Evolutionary conservation across 179 eudicot species (phyloP), one percentile per base, ranked within the genome.

Genomic region (Beta macrorhiza): DNA sequence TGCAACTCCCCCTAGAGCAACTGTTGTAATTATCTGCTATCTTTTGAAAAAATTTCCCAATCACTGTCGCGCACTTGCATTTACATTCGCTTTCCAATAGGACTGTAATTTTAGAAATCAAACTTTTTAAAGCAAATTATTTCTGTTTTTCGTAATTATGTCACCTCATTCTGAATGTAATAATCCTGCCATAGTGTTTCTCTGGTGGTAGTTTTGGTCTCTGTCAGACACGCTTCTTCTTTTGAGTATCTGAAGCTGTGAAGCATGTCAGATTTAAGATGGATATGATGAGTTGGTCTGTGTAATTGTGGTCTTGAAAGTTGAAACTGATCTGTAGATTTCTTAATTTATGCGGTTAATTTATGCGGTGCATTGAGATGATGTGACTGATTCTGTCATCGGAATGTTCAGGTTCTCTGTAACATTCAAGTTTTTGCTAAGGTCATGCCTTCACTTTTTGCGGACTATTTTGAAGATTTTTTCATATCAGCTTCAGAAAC

Each of bases 381-480:
- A 51, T 19, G 79, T 22, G 53, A 55, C 81, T 79, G 57, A 70
- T 81, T 51, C 75, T 81, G 58, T 10, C 70, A 37, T 81, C 65
- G 68, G 16, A 58, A 62, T 85, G 32, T 85, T 82, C 91, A 96
- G 99, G 97, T 90, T 72, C 95, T 96, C 74, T 91, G 98, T 91
- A 96, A 96, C 85, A 90, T 96, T 80, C 98, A 90, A 88, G 94
- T 94, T 81, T 92, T 96, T 84, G 91, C 97, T 84, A 96, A 92
- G 90, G 97, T 92, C 84, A 86, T 92, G 91, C 98, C 99, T 84
- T 82, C 87, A 80, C 88, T 94, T 58, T 96, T 96, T 87, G 87
- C 89, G 76, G 89, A 92, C 29, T 83, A 88, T 75, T 92, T 88
- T 84, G 99, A 96, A 83, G 98, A 96, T 80, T 94, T 96, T 83